These are phyloP conservation scores for Aspergillus fijiensis DNA, from an alignment of 2,329 filamentous ascomycete genomes.

Conservation along the genomic window DNA sequence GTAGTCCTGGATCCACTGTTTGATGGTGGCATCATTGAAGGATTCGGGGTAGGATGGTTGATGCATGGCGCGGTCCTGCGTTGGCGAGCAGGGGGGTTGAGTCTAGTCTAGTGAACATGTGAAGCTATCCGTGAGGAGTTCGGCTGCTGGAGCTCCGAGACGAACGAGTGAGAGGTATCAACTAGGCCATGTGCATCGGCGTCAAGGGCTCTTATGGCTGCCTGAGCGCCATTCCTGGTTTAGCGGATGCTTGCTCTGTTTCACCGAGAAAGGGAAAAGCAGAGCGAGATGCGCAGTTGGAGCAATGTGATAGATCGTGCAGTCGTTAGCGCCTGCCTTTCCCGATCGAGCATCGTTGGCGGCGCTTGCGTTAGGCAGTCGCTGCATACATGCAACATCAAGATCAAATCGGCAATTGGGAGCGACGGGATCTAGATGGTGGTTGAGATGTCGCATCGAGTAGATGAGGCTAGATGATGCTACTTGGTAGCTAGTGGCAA, in stretches of 20 bases:
- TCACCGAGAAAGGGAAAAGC: too few species aligned
- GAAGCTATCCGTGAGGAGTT: not conserved
- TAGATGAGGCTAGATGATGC: too few species aligned
- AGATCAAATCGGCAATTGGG: too few species aligned
- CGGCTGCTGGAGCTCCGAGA: not conserved
- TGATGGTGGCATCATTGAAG: not conserved
- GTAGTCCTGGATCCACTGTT: conserved; percentile 2
- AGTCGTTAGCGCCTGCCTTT: not conserved
- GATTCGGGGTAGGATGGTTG: not conserved
- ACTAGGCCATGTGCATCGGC: not conserved
- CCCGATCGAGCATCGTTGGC: not conserved
- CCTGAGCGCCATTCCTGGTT: too few species aligned
- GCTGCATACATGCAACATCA: too few species aligned
- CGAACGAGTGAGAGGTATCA: not conserved
- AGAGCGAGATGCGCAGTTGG: too few species aligned
- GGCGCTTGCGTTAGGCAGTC: not conserved
- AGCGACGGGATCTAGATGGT: too few species aligned
- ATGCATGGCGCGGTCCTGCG: not conserved
- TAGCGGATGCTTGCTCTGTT: too few species aligned
- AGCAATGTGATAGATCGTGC: not conserved
- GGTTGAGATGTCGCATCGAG: too few species aligned
- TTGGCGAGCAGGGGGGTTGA: not conserved
- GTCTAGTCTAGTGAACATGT: not conserved
- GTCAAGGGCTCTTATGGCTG: not conserved
- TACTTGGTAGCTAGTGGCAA: too few species aligned